Percentiles rank a stretch among this genome's conserved stretches.
Conservation (phyloP, 129 eudicot species). For the Dittrichia graveolens region DNA sequence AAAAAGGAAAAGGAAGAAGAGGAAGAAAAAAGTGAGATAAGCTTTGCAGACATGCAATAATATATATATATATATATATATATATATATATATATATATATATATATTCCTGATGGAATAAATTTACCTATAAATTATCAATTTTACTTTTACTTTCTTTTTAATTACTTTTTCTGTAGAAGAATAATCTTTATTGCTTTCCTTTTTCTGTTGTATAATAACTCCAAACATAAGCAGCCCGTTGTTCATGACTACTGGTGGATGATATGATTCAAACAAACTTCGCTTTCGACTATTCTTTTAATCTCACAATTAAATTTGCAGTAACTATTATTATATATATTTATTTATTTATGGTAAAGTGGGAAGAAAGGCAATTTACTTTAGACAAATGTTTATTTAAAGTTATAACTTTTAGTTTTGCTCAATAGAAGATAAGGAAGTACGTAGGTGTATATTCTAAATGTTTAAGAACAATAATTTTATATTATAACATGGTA, state of each 20-base stretch:
- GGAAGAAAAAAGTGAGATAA: neutral
- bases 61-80: too few relatives aligned
- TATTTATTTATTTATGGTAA: too few relatives aligned
- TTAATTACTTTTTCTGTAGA: neutral
- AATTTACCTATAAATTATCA: constrained; percentile 17
- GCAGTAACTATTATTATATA: neutral
- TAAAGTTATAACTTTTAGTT: too few relatives aligned
- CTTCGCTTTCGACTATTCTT: neutral
- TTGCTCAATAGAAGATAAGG: too few relatives aligned
- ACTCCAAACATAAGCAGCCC: neutral
- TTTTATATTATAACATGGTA: too few relatives aligned
- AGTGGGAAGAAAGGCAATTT: too few relatives aligned
- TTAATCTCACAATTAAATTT: neutral
- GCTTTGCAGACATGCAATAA: constrained; percentile 16
- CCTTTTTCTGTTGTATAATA: constrained; percentile 3
- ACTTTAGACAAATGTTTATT: too few relatives aligned
- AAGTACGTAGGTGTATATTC: too few relatives aligned
- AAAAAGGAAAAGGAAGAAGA: neutral
- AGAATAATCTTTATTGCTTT: constrained; percentile 1
- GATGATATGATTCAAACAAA: constrained; percentile 2
- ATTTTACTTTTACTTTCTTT: neutral
- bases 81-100: too few relatives aligned
- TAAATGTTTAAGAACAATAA: too few relatives aligned
- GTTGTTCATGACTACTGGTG: neutral
- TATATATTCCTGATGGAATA: constrained; percentile 8